These are phyloP conservation scores for Cladophialophora bantiana DNA, from an alignment of 2,329 filamentous ascomycete species.

Conservation along the genomic window DNA sequence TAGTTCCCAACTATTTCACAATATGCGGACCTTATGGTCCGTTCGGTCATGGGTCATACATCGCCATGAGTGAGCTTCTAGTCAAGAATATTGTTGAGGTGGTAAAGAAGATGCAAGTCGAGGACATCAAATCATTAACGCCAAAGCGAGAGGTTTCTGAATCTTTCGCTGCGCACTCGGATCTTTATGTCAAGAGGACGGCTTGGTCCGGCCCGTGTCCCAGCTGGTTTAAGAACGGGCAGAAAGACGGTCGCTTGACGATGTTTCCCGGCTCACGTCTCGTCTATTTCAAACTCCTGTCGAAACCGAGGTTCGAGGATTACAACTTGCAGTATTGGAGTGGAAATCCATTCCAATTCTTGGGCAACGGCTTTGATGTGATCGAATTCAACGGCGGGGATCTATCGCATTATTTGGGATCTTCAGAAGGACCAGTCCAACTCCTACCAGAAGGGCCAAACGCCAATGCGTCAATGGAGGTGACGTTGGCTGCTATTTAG, in stretches of 20 bases:
- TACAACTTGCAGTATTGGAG: conserved; percentile 45
- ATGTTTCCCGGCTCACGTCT: conserved; percentile 51
- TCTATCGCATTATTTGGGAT: too few species aligned
- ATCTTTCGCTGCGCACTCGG: conserved; percentile 49
- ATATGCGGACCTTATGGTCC: conserved; percentile 43
- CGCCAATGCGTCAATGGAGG: too few species aligned
- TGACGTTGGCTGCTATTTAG: too few species aligned
- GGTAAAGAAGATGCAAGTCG: conserved; percentile 24
- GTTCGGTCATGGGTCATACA: conserved; percentile 39
- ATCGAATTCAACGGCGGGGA: too few species aligned
- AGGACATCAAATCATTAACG: conserved; percentile 21
- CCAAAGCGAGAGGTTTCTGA: conserved; percentile 37
- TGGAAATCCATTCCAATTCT: neutral
- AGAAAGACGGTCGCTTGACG: conserved; percentile 42
- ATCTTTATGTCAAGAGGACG: conserved; percentile 47
- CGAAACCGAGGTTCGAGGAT: conserved; percentile 50
- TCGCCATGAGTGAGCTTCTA: conserved; percentile 13
- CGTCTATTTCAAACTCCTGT: conserved; percentile 49
- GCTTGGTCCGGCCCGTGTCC: conserved; percentile 26
- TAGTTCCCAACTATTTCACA: conserved; percentile 41
- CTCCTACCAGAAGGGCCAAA: too few species aligned
- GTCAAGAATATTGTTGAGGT: conserved; percentile 11
- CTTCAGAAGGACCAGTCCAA: too few species aligned
- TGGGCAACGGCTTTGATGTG: neutral
- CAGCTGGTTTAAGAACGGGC: conserved; percentile 31